A percentile compares a stretch with the other conserved stretches of the same genome.
These are phyloP conservation scores for Vigna hirtella DNA, from an alignment of 306 rosid species.

Conservation along the genomic window DNA sequence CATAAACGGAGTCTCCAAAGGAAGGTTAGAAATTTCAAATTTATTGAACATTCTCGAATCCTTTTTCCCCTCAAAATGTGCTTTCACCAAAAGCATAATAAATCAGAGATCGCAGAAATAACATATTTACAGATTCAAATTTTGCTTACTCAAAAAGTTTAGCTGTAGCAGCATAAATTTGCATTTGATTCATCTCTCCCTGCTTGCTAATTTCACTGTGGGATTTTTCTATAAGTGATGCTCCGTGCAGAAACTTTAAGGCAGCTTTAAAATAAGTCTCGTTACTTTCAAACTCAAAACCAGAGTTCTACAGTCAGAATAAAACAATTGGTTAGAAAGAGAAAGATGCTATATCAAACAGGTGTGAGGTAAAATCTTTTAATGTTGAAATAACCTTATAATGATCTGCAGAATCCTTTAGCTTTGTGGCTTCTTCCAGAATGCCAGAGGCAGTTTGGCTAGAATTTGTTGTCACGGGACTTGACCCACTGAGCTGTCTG, in stretches of 20 bases:
- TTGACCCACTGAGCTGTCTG: constrained; percentile 44
- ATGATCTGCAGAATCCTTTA: constrained; percentile 66
- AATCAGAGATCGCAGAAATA: neutral
- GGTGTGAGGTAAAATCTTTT: constrained; percentile 35
- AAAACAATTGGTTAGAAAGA: constrained; percentile 24
- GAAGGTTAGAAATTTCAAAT: neutral
- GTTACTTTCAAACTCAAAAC: constrained; percentile 68
- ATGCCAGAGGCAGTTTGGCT: constrained; percentile 50
- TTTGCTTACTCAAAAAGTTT: constrained; percentile 70
- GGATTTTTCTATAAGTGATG: constrained; percentile 61
- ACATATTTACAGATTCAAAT: constrained; percentile 29
- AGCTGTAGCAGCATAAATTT: constrained; percentile 64
- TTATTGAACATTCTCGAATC: neutral
- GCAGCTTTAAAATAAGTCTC: constrained; percentile 84
- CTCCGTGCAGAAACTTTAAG: constrained; percentile 78
- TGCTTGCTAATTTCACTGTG: constrained; percentile 55
- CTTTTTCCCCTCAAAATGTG: neutral
- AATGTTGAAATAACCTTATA: constrained; percentile 61
- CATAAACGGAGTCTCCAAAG: constrained; percentile 8
- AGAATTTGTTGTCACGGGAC: constrained; percentile 51
- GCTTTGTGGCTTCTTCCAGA: constrained; percentile 63
- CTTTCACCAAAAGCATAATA: constrained; percentile 18
- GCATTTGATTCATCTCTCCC: constrained; percentile 60
- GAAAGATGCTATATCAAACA: constrained; percentile 31
- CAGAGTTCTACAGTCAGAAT: constrained; percentile 52